Evolutionary conservation across 306 rosid genomes (phyloP), one percentile per base, ranked within the genome.

Genomic region (Pyrus bretschneideri): DNA sequence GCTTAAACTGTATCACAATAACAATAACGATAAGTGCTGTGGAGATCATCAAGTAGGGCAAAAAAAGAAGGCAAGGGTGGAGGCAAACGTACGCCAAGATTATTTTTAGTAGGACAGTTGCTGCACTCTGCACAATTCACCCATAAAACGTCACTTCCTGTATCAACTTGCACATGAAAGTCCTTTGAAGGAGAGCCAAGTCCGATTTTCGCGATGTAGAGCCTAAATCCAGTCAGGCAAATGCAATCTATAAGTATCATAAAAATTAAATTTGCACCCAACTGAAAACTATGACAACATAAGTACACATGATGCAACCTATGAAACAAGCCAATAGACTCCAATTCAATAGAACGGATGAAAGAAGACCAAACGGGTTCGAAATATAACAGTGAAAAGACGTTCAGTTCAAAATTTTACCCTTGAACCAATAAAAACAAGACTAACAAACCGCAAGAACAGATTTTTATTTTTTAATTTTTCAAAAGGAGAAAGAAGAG

Each of bases 91-190:
- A 96, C 99, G 38, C 97, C 96, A 81, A 91, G 79, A 71, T 81
- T 78, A 73, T 94, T 91, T 73, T 85, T 78, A 71, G n/a, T 83
- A 14, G 98, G 98, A 81, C 99, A 96, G 25, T 77, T 22, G 15
- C 15, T 23, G 87, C 99, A 96, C 76, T 85, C 98, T 10, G 44
- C 70, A 77, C 96, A 89, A 78, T 88, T 93, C 68, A 96, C 91
- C 99, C 99, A 96, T 25, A 96, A 83, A 73, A 83, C 51, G 82
- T 93, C 99, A 85, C 99, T 96, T 74, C 99, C 99, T 15, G 99
- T 92, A 68, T 96, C 99, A 77, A 96, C 98, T 81, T 96, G 99
- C 72, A 96, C 97, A 77, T 72, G 82, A 86, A 67, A 96, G 77
- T 93, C 89, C 77, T 80, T 84, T 45, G 87, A 21, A 79, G 99